Base-by-base conservation (phyloP, 2,329 filamentous ascomycete genomes). In the Penicillium carneum region DNA sequence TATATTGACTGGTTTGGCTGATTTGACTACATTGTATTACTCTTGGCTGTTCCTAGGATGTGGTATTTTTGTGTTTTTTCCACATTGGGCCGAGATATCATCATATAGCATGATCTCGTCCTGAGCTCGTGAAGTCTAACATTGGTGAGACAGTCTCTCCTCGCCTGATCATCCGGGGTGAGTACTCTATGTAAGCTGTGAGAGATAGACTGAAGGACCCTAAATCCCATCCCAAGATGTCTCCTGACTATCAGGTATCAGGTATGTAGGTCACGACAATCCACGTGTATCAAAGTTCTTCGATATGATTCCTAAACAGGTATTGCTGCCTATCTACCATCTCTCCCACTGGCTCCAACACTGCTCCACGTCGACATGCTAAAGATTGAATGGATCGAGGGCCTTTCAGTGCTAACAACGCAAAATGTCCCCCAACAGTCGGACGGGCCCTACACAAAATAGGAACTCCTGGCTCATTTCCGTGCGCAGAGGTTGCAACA, bases 381-480 rank as follows among this genome's bases (percentile, higher is more conserved):
- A 72, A 52, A 23, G 65, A 53, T 18, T 65, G 65, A 11, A 76
- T 63, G 4, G 62, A 71, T 12, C 42, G 55, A 4, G 73, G 69
- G 8, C 76, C 77, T 34, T 77, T 63, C 57, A 80, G 59, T 8
- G 79, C 78, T 62, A 81, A 64, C 36, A 80, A 57, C 0, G 79
- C 77, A 71, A 81, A 81, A 61, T 81, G 77, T 1, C 77, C 77
- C 29, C 78, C 80, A 2, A 80, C 77, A 4, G 78, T 79, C 26
- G 79, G 80, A 18, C 79, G 74, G 18, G 77, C 78, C 23, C 74
- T 70, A 60, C 76, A 79, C 33, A 74, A 60, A 16, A 78, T 65
- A 12, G 72, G 74, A 10, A 67, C 31, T 1, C 75, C 78, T n/a
- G 74, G 70, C 14, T 66, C 68, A 48, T 69, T 62, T 1, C 74